These are phyloP conservation scores for Hysterium pulicare DNA, from an alignment of 2,329 filamentous ascomycete species.

Conservation along the genomic window DNA sequence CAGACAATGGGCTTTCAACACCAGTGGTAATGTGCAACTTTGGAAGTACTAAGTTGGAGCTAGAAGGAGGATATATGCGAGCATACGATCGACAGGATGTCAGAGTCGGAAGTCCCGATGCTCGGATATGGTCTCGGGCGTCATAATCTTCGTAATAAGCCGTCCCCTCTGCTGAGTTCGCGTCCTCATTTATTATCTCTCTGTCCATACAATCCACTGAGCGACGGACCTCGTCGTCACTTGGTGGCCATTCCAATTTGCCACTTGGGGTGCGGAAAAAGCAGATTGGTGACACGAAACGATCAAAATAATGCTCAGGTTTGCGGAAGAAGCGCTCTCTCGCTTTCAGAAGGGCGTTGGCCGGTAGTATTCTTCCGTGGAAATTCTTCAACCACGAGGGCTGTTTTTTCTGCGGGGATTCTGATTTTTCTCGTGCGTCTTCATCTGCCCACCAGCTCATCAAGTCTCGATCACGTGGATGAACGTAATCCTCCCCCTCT, in stretches of 20 bases:
- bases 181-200: too few relatives aligned
- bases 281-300: slow-evolving; percentile 49
- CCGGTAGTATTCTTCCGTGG: slow-evolving; percentile 25
- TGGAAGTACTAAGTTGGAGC: slow-evolving; percentile 39
- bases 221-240: too few relatives aligned
- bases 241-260: slow-evolving; percentile 21
- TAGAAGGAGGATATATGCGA: slow-evolving; percentile 42
- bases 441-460: slow-evolving; percentile 14
- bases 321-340: slow-evolving; percentile 41
- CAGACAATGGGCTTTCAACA: slow-evolving; percentile 33
- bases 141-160: neutral
- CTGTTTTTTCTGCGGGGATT: slow-evolving; percentile 3
- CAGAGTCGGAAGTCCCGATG: slow-evolving; percentile 19
- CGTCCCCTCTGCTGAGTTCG: neutral
- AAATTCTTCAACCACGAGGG: slow-evolving; percentile 27
- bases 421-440: slow-evolving; percentile 6
- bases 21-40: slow-evolving; percentile 41
- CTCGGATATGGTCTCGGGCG: neutral
- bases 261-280: slow-evolving; percentile 48
- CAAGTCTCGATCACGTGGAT: slow-evolving; percentile 24
- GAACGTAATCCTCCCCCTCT: slow-evolving; percentile 9
- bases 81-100: slow-evolving; percentile 32
- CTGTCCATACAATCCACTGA: too few relatives aligned
- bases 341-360: slow-evolving; percentile 26
- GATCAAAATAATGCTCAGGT: slow-evolving; percentile 46